A percentile compares a stretch with the other conserved stretches of the same genome.
Evolutionary conservation across 2,329 filamentous ascomycete species (phyloP).

Genomic region (Aspergillus sp.): DNA sequence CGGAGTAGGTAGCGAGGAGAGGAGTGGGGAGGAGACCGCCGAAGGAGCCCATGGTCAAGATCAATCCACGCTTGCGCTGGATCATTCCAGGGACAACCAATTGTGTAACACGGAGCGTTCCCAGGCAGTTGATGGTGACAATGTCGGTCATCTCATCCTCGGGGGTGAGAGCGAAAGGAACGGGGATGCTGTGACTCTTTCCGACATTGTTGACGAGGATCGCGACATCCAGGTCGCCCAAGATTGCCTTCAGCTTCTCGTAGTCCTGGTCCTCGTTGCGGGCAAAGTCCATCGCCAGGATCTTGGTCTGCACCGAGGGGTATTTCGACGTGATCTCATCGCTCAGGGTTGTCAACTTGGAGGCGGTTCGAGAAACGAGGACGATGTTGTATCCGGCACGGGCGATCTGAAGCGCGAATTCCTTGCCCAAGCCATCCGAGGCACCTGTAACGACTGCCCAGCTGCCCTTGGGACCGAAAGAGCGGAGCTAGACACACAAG

Average conservation of each 20-base stretch:
- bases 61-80: conserved; percentile 80
- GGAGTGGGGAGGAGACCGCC: conserved; percentile 91
- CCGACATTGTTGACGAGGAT: conserved; percentile 98
- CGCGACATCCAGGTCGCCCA: conserved; percentile 76
- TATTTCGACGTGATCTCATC: conserved; percentile 73
- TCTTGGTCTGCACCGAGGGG: conserved; percentile 72
- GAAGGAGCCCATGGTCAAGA: conserved; percentile 97
- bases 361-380: conserved; percentile 92
- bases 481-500: conserved; percentile 68
- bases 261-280: conserved; percentile 81
- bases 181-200: conserved; percentile 89
- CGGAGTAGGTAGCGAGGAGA: conserved; percentile 92
- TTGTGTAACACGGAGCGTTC: conserved; percentile 85
- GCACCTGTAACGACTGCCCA: conserved; percentile 96
- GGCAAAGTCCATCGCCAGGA: conserved; percentile 89
- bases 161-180: conserved; percentile 80
- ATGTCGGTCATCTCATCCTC: conserved; percentile 84
- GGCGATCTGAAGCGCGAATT: conserved; percentile 89
- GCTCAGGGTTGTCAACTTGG: conserved; percentile 81
- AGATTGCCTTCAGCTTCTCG: conserved; percentile 67
- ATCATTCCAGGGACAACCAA: conserved; percentile 84
- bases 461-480: conserved; percentile 86
- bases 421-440: conserved; percentile 95
- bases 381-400: conserved; percentile 92
- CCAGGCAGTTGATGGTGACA: conserved; percentile 92